Evolutionary conservation across 139 green algal genomes (phyloP), one percentile per base, ranked within the genome.

Genomic region (Haematococcus sp.): DNA sequence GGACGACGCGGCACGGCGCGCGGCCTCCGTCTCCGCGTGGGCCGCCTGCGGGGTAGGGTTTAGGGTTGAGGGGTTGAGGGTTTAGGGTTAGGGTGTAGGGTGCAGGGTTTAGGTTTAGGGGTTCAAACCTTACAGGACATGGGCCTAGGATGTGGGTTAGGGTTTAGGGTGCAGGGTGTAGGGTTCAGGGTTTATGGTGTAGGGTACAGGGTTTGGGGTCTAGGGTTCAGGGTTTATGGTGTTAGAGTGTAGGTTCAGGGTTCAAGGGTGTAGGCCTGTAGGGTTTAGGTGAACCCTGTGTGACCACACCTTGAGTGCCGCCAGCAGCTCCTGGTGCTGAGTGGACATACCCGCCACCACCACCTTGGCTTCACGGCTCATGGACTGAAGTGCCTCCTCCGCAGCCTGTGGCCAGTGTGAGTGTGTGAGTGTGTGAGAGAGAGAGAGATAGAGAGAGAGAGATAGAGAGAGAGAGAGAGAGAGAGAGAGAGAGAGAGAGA

Each of bases 241-340:
- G n/a, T n/a, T n/a, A n/a, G n/a, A n/a, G n/a, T n/a, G n/a, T 11
- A 49, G 40, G 40, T 7, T 7, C 11, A 19, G 40, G 40, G 40
- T n/a, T n/a, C n/a, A n/a, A n/a, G n/a, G n/a, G n/a, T n/a, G n/a
- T n/a, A n/a, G n/a, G n/a, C n/a, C n/a, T 49, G 40, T 19, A 11
- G 40, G 7, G 40, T 11, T 19, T 11, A 49, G 40, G 40, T 7
- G 7, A 7, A 61, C 22, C 23, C 22, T 20, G 17, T 13, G 17
- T 13, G 17, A 13, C 54, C 23, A 58, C 5, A 33, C 63, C 33
- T 67, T 63, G 28, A 81, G 61, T 43, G 76, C 71, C 33, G 31
- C 66, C 77, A 83, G 77, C 70, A 83, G 64, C 67, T 79, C 72
- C 31, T 31, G n/a, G 30, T 83, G 67, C 59, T 79, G 67, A 16